Conservation (phyloP, 139 green algal genomes). For the Auxenochlorella pyrenoidosa region DNA sequence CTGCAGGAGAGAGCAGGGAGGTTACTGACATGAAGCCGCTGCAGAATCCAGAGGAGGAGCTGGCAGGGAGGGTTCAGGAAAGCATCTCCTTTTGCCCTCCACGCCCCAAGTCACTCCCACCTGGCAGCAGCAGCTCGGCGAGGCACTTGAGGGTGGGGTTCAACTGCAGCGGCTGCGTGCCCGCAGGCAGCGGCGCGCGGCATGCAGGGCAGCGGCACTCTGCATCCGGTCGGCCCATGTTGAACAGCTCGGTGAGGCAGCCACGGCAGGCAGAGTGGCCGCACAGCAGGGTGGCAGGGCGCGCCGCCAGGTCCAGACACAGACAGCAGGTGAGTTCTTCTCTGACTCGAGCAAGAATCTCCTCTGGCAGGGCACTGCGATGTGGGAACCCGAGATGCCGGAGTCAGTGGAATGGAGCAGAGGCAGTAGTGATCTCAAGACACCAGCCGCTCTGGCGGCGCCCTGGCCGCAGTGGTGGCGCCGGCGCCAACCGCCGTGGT, state of each 20-base stretch:
- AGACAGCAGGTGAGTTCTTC: constrained; percentile 10
- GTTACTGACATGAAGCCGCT: background rate
- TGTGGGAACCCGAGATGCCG: no score
- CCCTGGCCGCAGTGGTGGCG: background rate
- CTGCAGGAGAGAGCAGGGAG: background rate
- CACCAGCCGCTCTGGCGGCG: no score
- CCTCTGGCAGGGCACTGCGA: background rate
- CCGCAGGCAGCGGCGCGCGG: background rate
- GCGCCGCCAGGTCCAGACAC: background rate
- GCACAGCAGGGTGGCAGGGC: background rate
- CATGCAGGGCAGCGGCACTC: background rate
- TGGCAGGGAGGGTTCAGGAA: background rate
- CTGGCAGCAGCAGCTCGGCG: constrained; percentile 27
- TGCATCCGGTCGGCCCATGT: no score
- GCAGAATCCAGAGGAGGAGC: background rate
- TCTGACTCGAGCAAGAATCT: background rate
- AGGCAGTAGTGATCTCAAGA: background rate
- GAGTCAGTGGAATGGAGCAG: background rate
- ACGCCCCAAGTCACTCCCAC: background rate
- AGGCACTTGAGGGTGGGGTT: constrained; percentile 8
- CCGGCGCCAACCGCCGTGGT: background rate
- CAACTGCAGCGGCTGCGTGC: background rate
- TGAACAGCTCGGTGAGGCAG: background rate
- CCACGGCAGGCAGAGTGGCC: background rate
- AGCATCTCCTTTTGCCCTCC: background rate